Base-by-base conservation (phyloP, 108 stramenopile genomes). In the Pseudonitzschia pungens region DNA sequence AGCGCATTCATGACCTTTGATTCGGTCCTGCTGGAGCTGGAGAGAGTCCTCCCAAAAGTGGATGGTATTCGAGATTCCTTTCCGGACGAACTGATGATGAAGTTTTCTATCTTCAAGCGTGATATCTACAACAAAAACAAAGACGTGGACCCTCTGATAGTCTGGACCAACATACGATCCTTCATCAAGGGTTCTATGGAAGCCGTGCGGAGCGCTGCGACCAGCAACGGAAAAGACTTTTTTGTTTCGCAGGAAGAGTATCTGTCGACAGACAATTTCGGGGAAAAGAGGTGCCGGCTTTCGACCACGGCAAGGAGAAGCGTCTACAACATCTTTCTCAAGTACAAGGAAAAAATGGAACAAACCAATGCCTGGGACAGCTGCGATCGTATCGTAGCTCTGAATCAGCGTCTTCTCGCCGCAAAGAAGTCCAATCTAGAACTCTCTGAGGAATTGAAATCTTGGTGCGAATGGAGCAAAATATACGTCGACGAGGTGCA, bases 131-230 rank as follows among this genome's bases (percentile, higher is more conserved):
- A 60, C 4, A 11, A 11, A 48, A 18, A 18, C 22, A 16, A 69
- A 51, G 12, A 18, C 22, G 28, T 83, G 16, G 77, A 80, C 62
- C 69, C 84, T 29, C 59, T 89, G 21, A 33, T 82, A 42, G 76
- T 67, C 53, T 89, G 88, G 88, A 84, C 77, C 20, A 55, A 82
- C 11, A 89, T 89, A 70, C 72, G 80, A 28, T 77, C 79, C 12
- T 85, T 85, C 68, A 65, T 89, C 50, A 89, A 89, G 52, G 88
- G 88, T 43, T 86, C 86, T 8, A 80, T 84, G 27, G 86, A 85
- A 55, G 88, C 88, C 52, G 69, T 75, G 26, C 45, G 14, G 10
- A 48, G 45, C 45, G 18, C 7, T 48, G 18, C 6, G 36, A 36
- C 36, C 4, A 6, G 2, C 36, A 63, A 73, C 14, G 57, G 48